Evolutionary conservation across 2,329 filamentous ascomycete species (phyloP).

Genomic region (Elsinoe perseae): DNA sequence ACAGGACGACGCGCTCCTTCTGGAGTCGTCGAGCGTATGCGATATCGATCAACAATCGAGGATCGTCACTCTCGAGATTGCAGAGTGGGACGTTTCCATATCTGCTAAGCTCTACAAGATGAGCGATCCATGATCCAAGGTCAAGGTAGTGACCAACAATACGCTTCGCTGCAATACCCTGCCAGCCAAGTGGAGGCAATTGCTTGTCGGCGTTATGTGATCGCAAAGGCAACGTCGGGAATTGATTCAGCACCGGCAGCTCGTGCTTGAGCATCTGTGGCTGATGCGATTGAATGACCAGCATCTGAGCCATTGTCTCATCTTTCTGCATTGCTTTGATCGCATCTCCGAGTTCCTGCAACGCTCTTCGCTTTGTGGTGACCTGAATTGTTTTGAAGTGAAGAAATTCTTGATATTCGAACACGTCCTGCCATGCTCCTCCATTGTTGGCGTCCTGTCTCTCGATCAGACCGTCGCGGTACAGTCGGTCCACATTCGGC

Average conservation of each 20-base stretch:
- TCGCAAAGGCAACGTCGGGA: conserved; percentile 73
- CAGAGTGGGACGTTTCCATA: conserved; percentile 94
- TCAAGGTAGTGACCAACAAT: conserved; percentile 85
- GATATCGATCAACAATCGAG: conserved; percentile 89
- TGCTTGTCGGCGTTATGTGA: conserved; percentile 79
- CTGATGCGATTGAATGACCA: conserved; percentile 87
- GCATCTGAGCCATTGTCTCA: conserved; percentile 67
- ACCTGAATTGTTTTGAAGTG: conserved; percentile 82
- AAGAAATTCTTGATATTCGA: conserved; percentile 78
- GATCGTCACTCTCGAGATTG: conserved; percentile 90
- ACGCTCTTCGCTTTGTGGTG: conserved; percentile 79
- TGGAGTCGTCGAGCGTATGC: conserved; percentile 86
- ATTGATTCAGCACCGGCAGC: conserved; percentile 72
- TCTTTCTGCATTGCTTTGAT: conserved; percentile 87
- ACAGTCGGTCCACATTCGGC: conserved; percentile 85
- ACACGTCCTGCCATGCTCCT: conserved; percentile 68
- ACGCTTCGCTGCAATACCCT: conserved; percentile 76
- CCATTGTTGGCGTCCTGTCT: conserved; percentile 59
- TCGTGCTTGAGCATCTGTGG: conserved; percentile 74
- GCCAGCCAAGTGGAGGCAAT: conserved; percentile 88
- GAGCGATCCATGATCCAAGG: conserved; percentile 84
- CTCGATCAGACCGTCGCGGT: conserved; percentile 64
- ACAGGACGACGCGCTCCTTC: conserved; percentile 85
- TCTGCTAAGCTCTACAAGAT: conserved; percentile 76
- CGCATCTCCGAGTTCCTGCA: conserved; percentile 78